Base-by-base conservation (phyloP, 106 monocot species). In the Agapanthus africanus region DNA sequence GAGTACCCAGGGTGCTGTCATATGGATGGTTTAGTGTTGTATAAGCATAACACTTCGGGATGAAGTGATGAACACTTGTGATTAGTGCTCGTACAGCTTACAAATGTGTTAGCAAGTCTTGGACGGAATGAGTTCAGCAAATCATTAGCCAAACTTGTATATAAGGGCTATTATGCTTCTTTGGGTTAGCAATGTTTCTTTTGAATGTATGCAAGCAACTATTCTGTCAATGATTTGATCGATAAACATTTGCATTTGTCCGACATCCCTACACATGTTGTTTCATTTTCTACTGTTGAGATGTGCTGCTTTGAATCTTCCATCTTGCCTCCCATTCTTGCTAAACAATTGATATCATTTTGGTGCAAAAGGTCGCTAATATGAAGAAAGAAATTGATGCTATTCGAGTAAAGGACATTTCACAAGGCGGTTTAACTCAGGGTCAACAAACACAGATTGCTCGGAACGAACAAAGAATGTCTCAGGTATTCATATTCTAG, bases 361-460 rank as follows among this genome's bases (percentile, higher is more conserved):
- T 81, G 54, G 32, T 63, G 18, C 37, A 61, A 78, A 65, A 99
- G 97, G 79, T 99, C 72, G 68, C 92, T 16, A 92, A 99, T 70
- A 92, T 99, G 97, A 93, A 81, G 74, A 99, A 93, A 71, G 97
- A 99, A 70, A 99, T 90, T 74, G 93, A 99, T 79, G 82, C 92
- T 27, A 99, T 99, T 70, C 78, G 92, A 59, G 89, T 56, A 76
- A 99, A 99, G 70, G 97, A 99, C 63, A 99, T 99, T 77, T 35
- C 87, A 37, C 97, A 99, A 90, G 97, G 97, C 77, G 92, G 97
- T 51, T 67, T 99, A 71, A 99, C 97, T 40, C 97, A 92, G 75
- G 97, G 97, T 27, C 97, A 99, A 71, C 97, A 99, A 83, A 93
- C 90, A 75, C 97, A 99, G 71, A 99, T 99, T 81, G 97, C 92